phyloP scores from a whole-genome alignment of 2,329 filamentous ascomycete species.

The Plectosphaerella plurivora region DNA sequence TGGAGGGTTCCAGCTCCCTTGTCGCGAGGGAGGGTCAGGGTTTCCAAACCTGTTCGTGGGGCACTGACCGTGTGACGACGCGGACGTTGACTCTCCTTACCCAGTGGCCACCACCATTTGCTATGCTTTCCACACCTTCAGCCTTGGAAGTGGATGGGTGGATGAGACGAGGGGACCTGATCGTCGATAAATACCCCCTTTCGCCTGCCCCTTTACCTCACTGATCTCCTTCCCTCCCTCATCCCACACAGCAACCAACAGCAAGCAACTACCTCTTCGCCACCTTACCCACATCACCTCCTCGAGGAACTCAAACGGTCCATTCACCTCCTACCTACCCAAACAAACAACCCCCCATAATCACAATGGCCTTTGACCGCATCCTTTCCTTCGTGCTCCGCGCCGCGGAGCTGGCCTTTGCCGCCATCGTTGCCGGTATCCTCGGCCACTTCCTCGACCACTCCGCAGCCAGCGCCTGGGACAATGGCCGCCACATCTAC shows the following conservation, averaged over 20 bases:
- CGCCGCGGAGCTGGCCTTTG: slow-evolving; percentile 58
- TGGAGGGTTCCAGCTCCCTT: not conserved
- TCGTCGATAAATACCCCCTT: slow-evolving; percentile 10
- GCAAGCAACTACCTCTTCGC: not conserved
- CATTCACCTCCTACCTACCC: slow-evolving; percentile 1
- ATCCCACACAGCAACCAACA: not conserved
- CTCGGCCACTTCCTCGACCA: slow-evolving; percentile 61
- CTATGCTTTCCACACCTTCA: not conserved
- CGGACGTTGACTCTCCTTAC: slow-evolving; percentile 2
- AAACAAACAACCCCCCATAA: not conserved
- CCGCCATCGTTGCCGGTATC: slow-evolving; percentile 67
- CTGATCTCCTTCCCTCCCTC: not conserved
- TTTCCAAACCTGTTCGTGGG: slow-evolving; percentile 7
- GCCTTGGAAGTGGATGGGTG: not conserved
- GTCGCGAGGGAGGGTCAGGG: not conserved
- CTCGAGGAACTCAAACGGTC: not conserved
- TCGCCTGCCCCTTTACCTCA: not conserved
- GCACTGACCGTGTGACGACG: slow-evolving; percentile 6
- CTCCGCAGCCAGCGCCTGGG: slow-evolving; percentile 43
- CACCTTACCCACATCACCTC: not conserved
- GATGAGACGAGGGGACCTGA: not conserved
- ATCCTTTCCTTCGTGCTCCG: slow-evolving; percentile 34
- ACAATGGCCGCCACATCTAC: slow-evolving; percentile 67
- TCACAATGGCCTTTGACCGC: slow-evolving; percentile 32
- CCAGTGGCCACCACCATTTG: not conserved